phyloP scores from a whole-genome alignment of 192 early-diverging fungal genomes.

The Coemansia sp. region DNA sequence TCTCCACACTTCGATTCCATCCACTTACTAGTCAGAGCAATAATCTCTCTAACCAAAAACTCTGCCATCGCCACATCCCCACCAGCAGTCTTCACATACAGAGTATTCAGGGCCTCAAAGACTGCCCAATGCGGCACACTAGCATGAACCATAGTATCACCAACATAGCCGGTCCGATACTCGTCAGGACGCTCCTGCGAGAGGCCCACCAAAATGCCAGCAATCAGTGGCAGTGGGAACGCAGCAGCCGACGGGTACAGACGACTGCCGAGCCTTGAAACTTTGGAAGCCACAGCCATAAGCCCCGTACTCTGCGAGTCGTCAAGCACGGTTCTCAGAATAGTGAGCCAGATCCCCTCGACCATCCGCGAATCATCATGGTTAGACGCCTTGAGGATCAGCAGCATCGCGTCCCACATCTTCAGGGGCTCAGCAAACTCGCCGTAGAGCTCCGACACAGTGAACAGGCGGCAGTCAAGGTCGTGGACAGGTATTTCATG shows the following conservation, averaged over 20 bases:
- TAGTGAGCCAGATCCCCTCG: conserved; percentile 32
- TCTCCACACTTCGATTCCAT: conserved; percentile 14
- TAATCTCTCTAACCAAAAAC: conserved; percentile 37
- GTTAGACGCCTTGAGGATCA: conserved; percentile 63
- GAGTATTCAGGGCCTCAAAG: conserved; percentile 41
- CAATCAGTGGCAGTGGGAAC: conserved; percentile 36
- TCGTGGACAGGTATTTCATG: conserved; percentile 13
- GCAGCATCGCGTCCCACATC: conserved; percentile 57
- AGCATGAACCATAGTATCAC: conserved; percentile 25
- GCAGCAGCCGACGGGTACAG: conserved; percentile 50
- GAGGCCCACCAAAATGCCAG: conserved; percentile 20
- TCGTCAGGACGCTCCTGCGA: conserved; percentile 26
- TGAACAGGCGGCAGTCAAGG: conserved; percentile 35
- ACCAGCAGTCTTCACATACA: background rate
- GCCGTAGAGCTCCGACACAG: conserved; percentile 56
- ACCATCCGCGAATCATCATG: conserved; percentile 53
- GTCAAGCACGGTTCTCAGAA: conserved; percentile 37
- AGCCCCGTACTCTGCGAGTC: conserved; percentile 28
- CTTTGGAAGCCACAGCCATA: conserved; percentile 33
- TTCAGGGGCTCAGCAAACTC: conserved; percentile 57
- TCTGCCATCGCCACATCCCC: background rate
- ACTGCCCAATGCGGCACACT: conserved; percentile 33
- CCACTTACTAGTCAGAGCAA: conserved; percentile 17
- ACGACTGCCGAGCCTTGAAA: conserved; percentile 24
- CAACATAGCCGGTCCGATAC: conserved; percentile 19